phyloP scores from a whole-genome alignment of 352 stramenopile species.

The Paralagenidium karlingii region DNA sequence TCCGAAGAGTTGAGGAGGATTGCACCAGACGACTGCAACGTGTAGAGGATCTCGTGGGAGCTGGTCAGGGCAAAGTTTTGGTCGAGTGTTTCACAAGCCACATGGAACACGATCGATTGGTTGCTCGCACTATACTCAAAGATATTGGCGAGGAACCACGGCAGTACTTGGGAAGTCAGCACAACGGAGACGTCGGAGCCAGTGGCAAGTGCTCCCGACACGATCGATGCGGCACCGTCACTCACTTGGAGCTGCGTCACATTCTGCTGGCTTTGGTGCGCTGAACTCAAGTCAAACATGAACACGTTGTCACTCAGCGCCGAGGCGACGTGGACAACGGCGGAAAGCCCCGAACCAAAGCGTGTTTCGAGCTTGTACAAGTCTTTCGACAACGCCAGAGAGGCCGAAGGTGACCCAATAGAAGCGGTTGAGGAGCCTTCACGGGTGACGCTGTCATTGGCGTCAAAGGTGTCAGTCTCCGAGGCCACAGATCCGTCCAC shows the following conservation, averaged over 20 bases:
- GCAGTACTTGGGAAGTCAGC: slow-evolving; percentile 58
- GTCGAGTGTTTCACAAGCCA: slow-evolving; percentile 38
- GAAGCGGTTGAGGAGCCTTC: no score
- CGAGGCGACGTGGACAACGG: slow-evolving; percentile 39
- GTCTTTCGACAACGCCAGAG: no score
- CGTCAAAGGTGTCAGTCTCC: no score
- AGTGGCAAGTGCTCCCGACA: slow-evolving; percentile 44
- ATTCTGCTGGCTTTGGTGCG: no score
- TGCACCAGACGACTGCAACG: slow-evolving; percentile 54
- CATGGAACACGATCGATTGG: slow-evolving; percentile 38
- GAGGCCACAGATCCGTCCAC: no score
- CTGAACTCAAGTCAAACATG: slow-evolving; percentile 33
- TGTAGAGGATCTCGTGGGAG: slow-evolving; percentile 54
- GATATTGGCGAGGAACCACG: slow-evolving; percentile 58
- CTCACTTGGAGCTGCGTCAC: slow-evolving; percentile 52
- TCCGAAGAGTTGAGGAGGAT: slow-evolving; percentile 56
- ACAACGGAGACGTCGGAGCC: slow-evolving; percentile 32
- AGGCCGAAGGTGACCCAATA: no score
- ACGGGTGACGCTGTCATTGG: no score
- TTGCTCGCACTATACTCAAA: slow-evolving; percentile 36
- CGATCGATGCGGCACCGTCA: slow-evolving; percentile 28
- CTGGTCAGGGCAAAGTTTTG: slow-evolving; percentile 35
- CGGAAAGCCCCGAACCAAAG: slow-evolving; percentile 42
- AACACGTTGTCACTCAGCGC: slow-evolving; percentile 54
- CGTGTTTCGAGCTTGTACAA: slow-evolving; percentile 18